These are phyloP conservation scores for Plasmodium blacklocki DNA, from an alignment of 169 alveolate genomes.

Conservation along the genomic window DNA sequence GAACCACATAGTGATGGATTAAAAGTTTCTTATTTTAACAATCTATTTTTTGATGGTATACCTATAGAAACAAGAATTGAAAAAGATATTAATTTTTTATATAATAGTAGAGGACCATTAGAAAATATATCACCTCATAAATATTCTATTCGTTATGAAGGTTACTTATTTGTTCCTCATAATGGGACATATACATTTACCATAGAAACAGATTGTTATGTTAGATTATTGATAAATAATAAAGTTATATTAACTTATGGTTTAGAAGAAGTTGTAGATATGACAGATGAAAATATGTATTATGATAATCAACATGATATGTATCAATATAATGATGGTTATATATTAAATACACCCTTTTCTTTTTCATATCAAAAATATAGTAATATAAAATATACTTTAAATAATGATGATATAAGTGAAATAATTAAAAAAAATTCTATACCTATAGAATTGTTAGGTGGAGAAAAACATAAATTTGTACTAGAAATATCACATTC, in stretches of 20 bases:
- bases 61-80: slow-evolving; percentile 86
- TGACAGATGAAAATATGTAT: slow-evolving; percentile 10
- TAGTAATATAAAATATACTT: slow-evolving; percentile 50
- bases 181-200: slow-evolving; percentile 81
- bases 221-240: slow-evolving; percentile 66
- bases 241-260: slow-evolving; percentile 20
- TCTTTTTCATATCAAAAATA: neutral
- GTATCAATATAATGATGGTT: slow-evolving; percentile 7
- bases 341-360: slow-evolving; percentile 59
- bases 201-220: slow-evolving; percentile 50
- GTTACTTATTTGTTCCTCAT: slow-evolving; percentile 84
- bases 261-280: neutral
- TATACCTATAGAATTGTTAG: slow-evolving; percentile 86
- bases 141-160: slow-evolving; percentile 89
- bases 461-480: slow-evolving; percentile 89
- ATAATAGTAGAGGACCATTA: slow-evolving; percentile 87
- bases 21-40: slow-evolving; percentile 82
- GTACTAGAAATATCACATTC: slow-evolving; percentile 89
- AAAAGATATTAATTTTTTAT: slow-evolving; percentile 87
- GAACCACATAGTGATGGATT: slow-evolving; percentile 86
- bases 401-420: slow-evolving; percentile 78
- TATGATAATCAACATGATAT: too few relatives aligned
- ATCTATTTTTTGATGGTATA: slow-evolving; percentile 82
- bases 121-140: slow-evolving; percentile 87
- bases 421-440: slow-evolving; percentile 79